Percentiles rank a stretch among this genome's conserved stretches.
Conservation (phyloP, 768 basidiomycete genomes). For the Suillus alpinus region DNA sequence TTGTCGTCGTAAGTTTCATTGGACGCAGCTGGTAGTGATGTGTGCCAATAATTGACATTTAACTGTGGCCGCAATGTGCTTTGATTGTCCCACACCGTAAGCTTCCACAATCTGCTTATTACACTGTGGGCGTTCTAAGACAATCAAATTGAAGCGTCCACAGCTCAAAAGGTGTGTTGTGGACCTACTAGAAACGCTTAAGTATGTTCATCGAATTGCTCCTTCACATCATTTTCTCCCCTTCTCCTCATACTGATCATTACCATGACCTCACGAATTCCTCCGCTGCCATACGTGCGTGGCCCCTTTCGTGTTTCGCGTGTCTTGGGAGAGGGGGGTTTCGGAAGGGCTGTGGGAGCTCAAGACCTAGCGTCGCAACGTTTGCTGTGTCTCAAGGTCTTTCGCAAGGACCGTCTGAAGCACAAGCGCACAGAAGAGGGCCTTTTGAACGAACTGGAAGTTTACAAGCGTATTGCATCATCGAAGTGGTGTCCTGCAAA, state of each 20-base stretch:
- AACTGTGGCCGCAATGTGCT: too few relatives aligned
- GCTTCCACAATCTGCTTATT: not conserved
- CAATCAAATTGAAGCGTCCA: slow-evolving; percentile 9
- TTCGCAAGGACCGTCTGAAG: slow-evolving; percentile 20
- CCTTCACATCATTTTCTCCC: not conserved
- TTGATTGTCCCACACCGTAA: not conserved
- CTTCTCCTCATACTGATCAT: not conserved
- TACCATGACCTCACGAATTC: not conserved
- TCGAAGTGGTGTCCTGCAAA: slow-evolving; percentile 20
- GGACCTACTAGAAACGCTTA: not conserved
- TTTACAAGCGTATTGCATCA: slow-evolving; percentile 34
- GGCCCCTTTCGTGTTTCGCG: slow-evolving; percentile 25
- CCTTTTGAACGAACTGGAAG: slow-evolving; percentile 31
- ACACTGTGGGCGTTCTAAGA: not conserved
- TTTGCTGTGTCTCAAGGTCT: slow-evolving; percentile 38
- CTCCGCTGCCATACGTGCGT: not conserved
- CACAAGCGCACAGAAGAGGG: slow-evolving; percentile 11
- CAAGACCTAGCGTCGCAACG: slow-evolving; percentile 26
- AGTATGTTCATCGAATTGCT: not conserved
- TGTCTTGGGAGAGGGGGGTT: slow-evolving; percentile 19
- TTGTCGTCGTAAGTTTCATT: not conserved
- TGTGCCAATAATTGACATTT: not conserved
- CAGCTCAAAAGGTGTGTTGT: not conserved
- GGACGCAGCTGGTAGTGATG: not conserved
- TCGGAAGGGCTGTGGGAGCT: slow-evolving; percentile 21